These are phyloP conservation scores for Aspergillus pseudoglaucus DNA, from an alignment of 2,329 filamentous ascomycete genomes.

Conservation along the genomic window DNA sequence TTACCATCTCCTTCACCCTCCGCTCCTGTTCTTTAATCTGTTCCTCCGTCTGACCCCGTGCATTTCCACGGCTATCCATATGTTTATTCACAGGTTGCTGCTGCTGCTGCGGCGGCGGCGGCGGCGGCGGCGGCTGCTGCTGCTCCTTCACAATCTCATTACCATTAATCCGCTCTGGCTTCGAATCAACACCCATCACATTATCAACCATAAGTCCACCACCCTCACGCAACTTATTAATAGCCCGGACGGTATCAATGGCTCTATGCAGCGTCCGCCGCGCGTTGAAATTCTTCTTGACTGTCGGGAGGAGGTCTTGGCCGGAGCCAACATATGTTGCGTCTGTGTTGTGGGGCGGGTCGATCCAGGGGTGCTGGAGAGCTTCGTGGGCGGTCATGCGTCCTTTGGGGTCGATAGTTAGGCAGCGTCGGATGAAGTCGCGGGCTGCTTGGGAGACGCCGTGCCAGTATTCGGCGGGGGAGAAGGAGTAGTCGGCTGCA, in stretches of 20 bases:
- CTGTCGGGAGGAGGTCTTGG: slow-evolving; percentile 56
- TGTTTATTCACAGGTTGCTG: slow-evolving; percentile 21
- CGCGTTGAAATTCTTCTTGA: slow-evolving; percentile 67
- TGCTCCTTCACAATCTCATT: slow-evolving; percentile 36
- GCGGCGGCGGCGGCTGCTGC: too few species aligned
- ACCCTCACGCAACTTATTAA: slow-evolving; percentile 60
- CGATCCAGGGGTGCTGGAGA: slow-evolving; percentile 60
- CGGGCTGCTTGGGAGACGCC: slow-evolving; percentile 79
- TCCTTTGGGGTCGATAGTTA: slow-evolving; percentile 79
- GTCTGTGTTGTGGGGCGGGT: slow-evolving; percentile 46
- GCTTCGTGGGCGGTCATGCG: slow-evolving; percentile 87
- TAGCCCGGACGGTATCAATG: slow-evolving; percentile 62
- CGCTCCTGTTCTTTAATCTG: slow-evolving; percentile 57
- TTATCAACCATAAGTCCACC: slow-evolving; percentile 59
- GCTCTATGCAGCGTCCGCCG: slow-evolving; percentile 59
- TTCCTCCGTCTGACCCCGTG: slow-evolving; percentile 55
- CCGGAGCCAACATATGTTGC: slow-evolving; percentile 27
- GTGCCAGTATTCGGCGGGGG: slow-evolving; percentile 92
- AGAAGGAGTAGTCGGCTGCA: slow-evolving; percentile 92
- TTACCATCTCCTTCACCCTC: slow-evolving; percentile 52
- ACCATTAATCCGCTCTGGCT: slow-evolving; percentile 40
- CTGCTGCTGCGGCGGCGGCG: slow-evolving; percentile 30
- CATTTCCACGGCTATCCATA: slow-evolving; percentile 54
- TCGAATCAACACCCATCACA: slow-evolving; percentile 51
- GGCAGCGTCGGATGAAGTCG: slow-evolving; percentile 84